Evolutionary conservation across 176 grass and related monocot species (phyloP).

Genomic region (Saccharum spontaneum): DNA sequence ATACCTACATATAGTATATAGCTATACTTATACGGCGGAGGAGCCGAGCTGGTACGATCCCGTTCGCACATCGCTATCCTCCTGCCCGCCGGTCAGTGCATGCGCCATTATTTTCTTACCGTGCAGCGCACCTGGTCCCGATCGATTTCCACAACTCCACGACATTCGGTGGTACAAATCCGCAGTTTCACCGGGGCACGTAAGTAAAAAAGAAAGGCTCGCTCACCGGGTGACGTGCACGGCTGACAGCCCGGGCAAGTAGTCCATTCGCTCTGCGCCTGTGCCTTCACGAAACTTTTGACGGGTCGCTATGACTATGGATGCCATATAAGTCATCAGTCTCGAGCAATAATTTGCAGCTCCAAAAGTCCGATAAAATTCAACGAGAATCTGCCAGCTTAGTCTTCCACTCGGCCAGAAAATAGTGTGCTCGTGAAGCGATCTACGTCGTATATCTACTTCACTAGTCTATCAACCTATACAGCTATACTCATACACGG

Average conservation of each 20-base stretch:
- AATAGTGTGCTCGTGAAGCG: not conserved
- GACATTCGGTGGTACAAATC: not conserved
- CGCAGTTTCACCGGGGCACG: too few relatives aligned
- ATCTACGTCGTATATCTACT: not conserved
- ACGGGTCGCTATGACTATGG: not conserved
- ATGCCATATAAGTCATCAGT: not conserved
- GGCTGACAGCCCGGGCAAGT: not conserved
- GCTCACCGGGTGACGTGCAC: not conserved
- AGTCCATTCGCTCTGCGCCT: not conserved
- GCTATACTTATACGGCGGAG: not conserved
- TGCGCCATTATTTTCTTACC: not conserved
- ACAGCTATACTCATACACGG: not conserved
- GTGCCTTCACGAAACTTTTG: not conserved
- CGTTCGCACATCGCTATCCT: not conserved
- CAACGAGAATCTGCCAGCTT: not conserved
- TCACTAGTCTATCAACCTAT: not conserved
- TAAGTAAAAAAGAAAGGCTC: not conserved
- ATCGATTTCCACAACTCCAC: not conserved
- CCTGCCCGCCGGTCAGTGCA: not conserved
- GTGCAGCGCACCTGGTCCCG: not conserved
- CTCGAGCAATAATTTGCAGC: not conserved
- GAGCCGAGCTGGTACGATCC: not conserved
- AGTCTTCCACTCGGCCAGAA: not conserved
- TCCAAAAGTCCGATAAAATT: not conserved
- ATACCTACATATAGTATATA: too few relatives aligned